Conservation (phyloP, 345 rosid species). For the Nasturtium officinale region DNA sequence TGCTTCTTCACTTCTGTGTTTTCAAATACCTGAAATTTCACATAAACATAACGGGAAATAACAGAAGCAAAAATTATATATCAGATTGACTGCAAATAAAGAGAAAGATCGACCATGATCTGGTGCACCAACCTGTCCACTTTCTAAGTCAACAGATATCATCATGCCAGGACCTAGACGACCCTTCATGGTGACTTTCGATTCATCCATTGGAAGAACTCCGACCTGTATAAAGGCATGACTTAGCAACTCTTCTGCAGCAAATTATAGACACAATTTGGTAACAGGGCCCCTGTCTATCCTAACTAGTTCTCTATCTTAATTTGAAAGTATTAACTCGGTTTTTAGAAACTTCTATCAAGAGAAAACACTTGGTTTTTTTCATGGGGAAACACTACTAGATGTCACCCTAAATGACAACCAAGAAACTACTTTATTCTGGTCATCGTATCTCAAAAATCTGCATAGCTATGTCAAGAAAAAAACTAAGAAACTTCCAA, state of each 20-base stretch:
- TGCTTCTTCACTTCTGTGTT: slow-evolving; percentile 93
- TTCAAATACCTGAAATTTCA: slow-evolving; percentile 77
- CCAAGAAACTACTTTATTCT: slow-evolving; percentile 17
- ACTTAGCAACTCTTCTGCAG: slow-evolving; percentile 27
- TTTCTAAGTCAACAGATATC: slow-evolving; percentile 85
- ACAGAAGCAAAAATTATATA: background rate
- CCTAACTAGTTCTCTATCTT: slow-evolving; percentile 9
- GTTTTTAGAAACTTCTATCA: background rate
- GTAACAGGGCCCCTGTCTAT: background rate
- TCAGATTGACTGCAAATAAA: background rate
- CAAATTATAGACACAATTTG: slow-evolving; percentile 9
- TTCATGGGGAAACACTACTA: slow-evolving; percentile 3
- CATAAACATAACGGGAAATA: slow-evolving; percentile 11
- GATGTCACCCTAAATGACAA: slow-evolving; percentile 13
- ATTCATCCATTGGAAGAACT: slow-evolving; percentile 94
- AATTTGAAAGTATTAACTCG: slow-evolving; percentile 12
- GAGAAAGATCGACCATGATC: slow-evolving; percentile 23
- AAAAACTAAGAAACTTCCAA: slow-evolving; percentile 16
- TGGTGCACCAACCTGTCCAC: slow-evolving; percentile 81
- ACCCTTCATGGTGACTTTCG: slow-evolving; percentile 89
- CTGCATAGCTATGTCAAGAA: slow-evolving; percentile 10
- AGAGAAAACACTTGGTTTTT: slow-evolving; percentile 6
- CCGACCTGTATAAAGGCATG: slow-evolving; percentile 70
- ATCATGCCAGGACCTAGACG: slow-evolving; percentile 99
- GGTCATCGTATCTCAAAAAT: slow-evolving; percentile 7